These are phyloP conservation scores for Lathyrus oleraceus DNA, from an alignment of 306 rosid genomes.

Conservation along the genomic window DNA sequence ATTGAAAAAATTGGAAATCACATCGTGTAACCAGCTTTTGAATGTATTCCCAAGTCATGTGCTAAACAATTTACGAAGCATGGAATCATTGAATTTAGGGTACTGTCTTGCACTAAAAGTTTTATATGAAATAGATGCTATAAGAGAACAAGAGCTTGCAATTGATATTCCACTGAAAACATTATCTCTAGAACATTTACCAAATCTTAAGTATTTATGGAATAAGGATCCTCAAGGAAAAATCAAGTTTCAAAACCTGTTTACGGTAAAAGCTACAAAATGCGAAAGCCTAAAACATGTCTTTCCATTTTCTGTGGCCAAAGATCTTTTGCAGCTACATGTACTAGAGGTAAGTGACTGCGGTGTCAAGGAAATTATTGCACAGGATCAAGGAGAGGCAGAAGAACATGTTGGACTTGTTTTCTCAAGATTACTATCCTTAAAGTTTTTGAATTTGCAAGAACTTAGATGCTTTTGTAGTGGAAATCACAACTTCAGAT, in stretches of 20 bases:
- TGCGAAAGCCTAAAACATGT: conserved; percentile 36
- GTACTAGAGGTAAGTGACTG: conserved; percentile 41
- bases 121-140: conserved; percentile 37
- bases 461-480: conserved; percentile 37
- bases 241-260: conserved; percentile 26
- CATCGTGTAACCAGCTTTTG: conserved; percentile 33
- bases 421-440: conserved; percentile 34
- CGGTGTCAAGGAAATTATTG: conserved; percentile 39
- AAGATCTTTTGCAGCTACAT: conserved; percentile 38
- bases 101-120: conserved; percentile 32
- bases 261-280: conserved; percentile 22
- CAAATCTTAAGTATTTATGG: conserved; percentile 39
- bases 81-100: conserved; percentile 40
- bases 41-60: conserved; percentile 39
- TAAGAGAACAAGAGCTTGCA: conserved; percentile 11
- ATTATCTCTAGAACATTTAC: conserved; percentile 39
- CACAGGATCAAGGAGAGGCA: conserved; percentile 19
- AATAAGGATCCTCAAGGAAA: conserved; percentile 41
- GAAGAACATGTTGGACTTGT: conserved; percentile 39
- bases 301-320: conserved; percentile 45
- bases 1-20: conserved; percentile 41
- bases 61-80: conserved; percentile 36
- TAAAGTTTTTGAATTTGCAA: conserved; percentile 36
- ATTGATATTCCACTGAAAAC: conserved; percentile 32
- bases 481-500: conserved; percentile 43